Conservation (phyloP, 1,284 basidiomycete genomes). For the Chiua sp. region DNA sequence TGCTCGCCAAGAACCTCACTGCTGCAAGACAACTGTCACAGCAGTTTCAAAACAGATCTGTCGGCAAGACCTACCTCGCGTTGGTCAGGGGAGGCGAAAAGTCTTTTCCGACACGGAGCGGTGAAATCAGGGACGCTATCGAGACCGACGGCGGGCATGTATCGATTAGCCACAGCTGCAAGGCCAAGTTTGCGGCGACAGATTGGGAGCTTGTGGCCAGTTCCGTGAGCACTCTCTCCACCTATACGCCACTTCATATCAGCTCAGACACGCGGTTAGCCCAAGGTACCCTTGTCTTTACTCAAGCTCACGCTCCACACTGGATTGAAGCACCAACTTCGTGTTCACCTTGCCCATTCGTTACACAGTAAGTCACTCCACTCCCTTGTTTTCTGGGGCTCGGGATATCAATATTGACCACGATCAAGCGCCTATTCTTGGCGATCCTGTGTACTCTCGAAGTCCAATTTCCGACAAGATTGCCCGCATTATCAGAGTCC, state of each 20-base stretch:
- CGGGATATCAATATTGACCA: constrained; percentile 10
- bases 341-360: constrained; percentile 61
- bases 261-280: constrained; percentile 38
- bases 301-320: constrained; percentile 61
- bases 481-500: constrained; percentile 40
- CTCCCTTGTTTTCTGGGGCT: constrained; percentile 3
- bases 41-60: constrained; percentile 54
- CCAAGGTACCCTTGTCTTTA: constrained; percentile 57
- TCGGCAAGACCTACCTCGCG: constrained; percentile 70
- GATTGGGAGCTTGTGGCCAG: constrained; percentile 64
- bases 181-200: constrained; percentile 52
- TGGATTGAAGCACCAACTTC: constrained; percentile 75
- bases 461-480: constrained; percentile 38
- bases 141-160: constrained; percentile 49
- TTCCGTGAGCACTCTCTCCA: constrained; percentile 54
- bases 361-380: constrained; percentile 47
- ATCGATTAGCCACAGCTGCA: constrained; percentile 36
- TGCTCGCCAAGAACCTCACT: constrained; percentile 54
- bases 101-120: constrained; percentile 47
- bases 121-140: constrained; percentile 52
- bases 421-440: constrained; percentile 65
- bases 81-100: constrained; percentile 61
- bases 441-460: constrained; percentile 57
- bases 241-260: constrained; percentile 14
- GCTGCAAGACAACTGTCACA: constrained; percentile 55